A percentile compares a stretch with the other conserved stretches of the same genome.
phyloP scores from a whole-genome alignment of 345 rosid species.

The Excoecaria cochinchinensis region DNA sequence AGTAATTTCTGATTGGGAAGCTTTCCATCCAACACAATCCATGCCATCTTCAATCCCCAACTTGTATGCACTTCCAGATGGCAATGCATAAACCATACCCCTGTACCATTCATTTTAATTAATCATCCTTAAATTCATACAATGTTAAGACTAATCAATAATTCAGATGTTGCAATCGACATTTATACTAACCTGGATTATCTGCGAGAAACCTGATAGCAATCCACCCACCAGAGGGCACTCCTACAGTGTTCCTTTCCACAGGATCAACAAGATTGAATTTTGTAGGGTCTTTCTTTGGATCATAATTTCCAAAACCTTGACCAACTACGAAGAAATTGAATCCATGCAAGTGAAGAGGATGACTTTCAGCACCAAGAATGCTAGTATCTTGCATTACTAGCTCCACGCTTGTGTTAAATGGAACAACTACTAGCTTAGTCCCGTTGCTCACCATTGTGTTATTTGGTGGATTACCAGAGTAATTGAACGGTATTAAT shows the following conservation, averaged over 20 bases:
- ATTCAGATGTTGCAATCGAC: too few relatives aligned
- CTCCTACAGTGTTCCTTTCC: conserved; percentile 13
- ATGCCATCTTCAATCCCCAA: conserved; percentile 33
- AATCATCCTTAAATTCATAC: too few relatives aligned
- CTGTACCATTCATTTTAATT: not conserved
- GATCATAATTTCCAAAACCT: conserved; percentile 27
- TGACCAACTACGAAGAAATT: conserved; percentile 29
- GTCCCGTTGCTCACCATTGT: conserved; percentile 26
- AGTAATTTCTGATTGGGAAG: conserved; percentile 26
- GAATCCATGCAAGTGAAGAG: conserved; percentile 32
- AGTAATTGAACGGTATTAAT: conserved; percentile 17
- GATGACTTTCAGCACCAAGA: conserved; percentile 35
- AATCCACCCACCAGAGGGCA: conserved; percentile 13
- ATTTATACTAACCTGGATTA: conserved; percentile 10
- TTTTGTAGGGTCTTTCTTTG: conserved; percentile 25
- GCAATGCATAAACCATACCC: conserved; percentile 34
- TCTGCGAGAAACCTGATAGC: conserved; percentile 11
- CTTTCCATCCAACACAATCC: conserved; percentile 30
- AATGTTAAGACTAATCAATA: too few relatives aligned
- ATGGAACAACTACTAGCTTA: conserved; percentile 20
- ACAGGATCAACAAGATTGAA: conserved; percentile 26
- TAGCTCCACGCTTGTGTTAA: conserved; percentile 31
- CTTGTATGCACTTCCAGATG: conserved; percentile 32
- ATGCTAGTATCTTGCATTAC: conserved; percentile 31
- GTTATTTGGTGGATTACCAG: conserved; percentile 30